Base-by-base conservation (phyloP, 192 early-diverging fungal species). In the Pecoramyces ruminantium region DNA sequence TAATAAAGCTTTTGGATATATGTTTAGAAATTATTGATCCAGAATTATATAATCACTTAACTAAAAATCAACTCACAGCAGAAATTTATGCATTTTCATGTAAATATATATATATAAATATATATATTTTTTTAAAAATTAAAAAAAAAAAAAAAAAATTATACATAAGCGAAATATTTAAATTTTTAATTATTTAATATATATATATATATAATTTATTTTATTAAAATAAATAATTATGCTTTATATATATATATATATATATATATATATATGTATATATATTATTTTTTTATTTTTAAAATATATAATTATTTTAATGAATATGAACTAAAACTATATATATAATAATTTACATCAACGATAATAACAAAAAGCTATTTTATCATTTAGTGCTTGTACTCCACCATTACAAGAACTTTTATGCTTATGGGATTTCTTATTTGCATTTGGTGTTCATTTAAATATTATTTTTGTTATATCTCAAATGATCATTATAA, bases 401-500 rank as follows among this genome's bases (percentile, higher is more conserved):
- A 93, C 92, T 0, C 95, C 93, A 1, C 97, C 97, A 78, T 85
- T 97, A 78, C 86, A 89, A 29, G 88, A 96, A 88, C 89, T 95
- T 2, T 88, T 98, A 58, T 83, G 89, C 29, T 88, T 98, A 39
- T 98, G 97, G 97, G 97, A 98, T 83, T 94, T 96, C 81, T 86
- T 95, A 80, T 87, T 98, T 79, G 92, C 94, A 0, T 96, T 90
- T 82, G 97, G 97, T 29, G 88, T 96, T 78, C 97, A 98, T 86
- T 86, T 98, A 77, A 97, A 97, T 82, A 92, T 98, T 34, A 84
- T 98, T 16, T 94, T 92, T 85, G 92, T 97, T 58, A 92, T 97
- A 78, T 92, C 93, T 58, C 95, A 95, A 82, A 81, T 98, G 78
- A 83, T 94, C 13, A 79, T 92, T 30, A 93, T 96, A 81, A 88